Evolutionary conservation across 371 early-diverging fungal species (phyloP).

Genomic region (Gilbertella persicaria): DNA sequence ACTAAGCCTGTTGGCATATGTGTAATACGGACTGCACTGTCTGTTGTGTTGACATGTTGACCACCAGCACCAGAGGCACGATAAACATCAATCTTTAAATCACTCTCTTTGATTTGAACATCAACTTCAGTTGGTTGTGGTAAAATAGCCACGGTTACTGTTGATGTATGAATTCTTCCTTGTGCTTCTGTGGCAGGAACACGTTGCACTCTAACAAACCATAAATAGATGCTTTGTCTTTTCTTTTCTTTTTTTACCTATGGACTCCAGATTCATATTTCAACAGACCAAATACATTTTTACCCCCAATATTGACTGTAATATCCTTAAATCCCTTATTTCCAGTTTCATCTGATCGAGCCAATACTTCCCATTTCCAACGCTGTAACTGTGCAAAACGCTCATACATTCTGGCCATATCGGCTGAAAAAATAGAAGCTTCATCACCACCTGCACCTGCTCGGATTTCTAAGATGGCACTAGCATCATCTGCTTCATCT

Average conservation of each 20-base stretch:
- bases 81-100: conserved; percentile 77
- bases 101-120: conserved; percentile 67
- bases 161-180: conserved; percentile 87
- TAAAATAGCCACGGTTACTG: conserved; percentile 82
- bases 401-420: conserved; percentile 80
- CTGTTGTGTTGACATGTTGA: conserved; percentile 95
- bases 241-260: conserved; percentile 33
- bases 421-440: conserved; percentile 76
- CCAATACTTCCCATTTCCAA: conserved; percentile 73
- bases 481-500: conserved; percentile 69
- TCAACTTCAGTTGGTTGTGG: conserved; percentile 78
- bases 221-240: no score
- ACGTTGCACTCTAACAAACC: conserved; percentile 65
- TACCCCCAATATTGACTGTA: conserved; percentile 66
- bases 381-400: conserved; percentile 60
- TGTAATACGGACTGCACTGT: conserved; percentile 92
- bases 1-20: conserved; percentile 91
- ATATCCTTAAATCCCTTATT: conserved; percentile 66
- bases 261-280: conserved; percentile 87
- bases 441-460: conserved; percentile 88
- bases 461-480: conserved; percentile 80
- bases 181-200: conserved; percentile 83
- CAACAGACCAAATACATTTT: conserved; percentile 72
- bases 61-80: conserved; percentile 85
- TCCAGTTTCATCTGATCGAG: conserved; percentile 54